Base-by-base conservation (phyloP, 495 filamentous ascomycete genomes). In the Aspergillus incahuasiensis region DNA sequence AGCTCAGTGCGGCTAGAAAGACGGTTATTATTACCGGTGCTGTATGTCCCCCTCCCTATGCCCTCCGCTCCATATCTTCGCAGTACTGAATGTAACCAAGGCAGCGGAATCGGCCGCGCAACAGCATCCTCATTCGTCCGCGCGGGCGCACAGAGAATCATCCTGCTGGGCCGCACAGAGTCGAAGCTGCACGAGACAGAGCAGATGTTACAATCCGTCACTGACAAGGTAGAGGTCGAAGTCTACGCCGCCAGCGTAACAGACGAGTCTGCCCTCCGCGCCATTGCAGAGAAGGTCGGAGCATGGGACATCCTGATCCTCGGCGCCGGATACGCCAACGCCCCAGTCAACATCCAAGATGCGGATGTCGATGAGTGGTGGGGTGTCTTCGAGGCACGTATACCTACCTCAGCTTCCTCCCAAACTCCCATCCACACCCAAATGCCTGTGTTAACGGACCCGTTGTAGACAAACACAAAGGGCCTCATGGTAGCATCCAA, bases 11-110 rank as follows among this genome's bases (percentile, higher is more conserved):
- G n/a, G 54, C 56, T 3, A 71, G 71, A 9, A 79, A 77, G 54
- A 69, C 53, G n/a, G 64, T 81, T 12, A 59, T 80, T 44, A 66
- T 82, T 18, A 76, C 77, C 6, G 79, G 79, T n/a, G 78, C 59
- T 12, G 66, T 66, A 59, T 6, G 48, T 38, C 5, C 4, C 25
- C 25, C 3, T 28, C 25, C 25, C 25, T 28, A 4, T 8, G 25
- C 25, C 8, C 25, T 28, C 25, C 25, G 4, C 8, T 28, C 25
- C 25, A 28, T 8, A 4, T 3, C 8, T 3, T 8, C 8, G 25
- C 25, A 3, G 8, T 28, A 28, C 25, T 28, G 25, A 28, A 8
- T 28, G 8, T 28, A 3, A 3, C 13, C 11, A 64, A 56, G 64
- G 73, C 7, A 64, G 59, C 52, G 70, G 72, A 6, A 74, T 77